These are phyloP conservation scores for Sporothrix luriei DNA, from an alignment of 2,329 filamentous ascomycete genomes.

Conservation along the genomic window DNA sequence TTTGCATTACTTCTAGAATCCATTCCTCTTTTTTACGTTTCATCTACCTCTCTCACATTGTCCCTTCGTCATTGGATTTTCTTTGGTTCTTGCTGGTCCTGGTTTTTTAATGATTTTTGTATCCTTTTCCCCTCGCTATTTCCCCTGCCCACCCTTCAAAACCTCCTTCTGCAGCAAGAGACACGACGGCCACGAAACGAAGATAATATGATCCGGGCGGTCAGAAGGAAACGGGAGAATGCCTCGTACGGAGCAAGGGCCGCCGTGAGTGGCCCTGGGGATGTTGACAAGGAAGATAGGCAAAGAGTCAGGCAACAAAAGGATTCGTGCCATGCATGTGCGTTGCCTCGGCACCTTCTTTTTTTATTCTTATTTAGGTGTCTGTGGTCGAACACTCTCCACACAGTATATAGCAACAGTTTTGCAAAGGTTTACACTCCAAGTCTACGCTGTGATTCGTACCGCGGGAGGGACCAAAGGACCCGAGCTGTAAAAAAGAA, in stretches of 20 bases:
- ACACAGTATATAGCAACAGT: constrained; percentile 32
- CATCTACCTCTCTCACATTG: not conserved
- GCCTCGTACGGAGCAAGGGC: not conserved
- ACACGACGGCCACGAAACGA: constrained; percentile 4
- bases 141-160: not conserved
- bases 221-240: not conserved
- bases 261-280: too few species aligned
- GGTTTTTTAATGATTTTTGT: not conserved
- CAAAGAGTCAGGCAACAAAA: not conserved
- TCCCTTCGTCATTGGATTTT: not conserved
- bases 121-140: not conserved
- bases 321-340: not conserved
- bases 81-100: not conserved
- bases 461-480: too few species aligned
- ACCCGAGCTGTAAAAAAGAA: not conserved
- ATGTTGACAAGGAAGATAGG: not conserved
- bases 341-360: not conserved
- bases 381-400: constrained; percentile 31
- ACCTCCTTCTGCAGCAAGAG: not conserved
- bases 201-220: not conserved
- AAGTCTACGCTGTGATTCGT: not conserved
- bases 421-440: constrained; percentile 24
- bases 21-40: not conserved
- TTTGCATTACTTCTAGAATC: constrained; percentile 23
- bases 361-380: constrained; percentile 4